Base-by-base conservation (phyloP, 208 protist genomes). In the Acanthamoeba castellanii region DNA sequence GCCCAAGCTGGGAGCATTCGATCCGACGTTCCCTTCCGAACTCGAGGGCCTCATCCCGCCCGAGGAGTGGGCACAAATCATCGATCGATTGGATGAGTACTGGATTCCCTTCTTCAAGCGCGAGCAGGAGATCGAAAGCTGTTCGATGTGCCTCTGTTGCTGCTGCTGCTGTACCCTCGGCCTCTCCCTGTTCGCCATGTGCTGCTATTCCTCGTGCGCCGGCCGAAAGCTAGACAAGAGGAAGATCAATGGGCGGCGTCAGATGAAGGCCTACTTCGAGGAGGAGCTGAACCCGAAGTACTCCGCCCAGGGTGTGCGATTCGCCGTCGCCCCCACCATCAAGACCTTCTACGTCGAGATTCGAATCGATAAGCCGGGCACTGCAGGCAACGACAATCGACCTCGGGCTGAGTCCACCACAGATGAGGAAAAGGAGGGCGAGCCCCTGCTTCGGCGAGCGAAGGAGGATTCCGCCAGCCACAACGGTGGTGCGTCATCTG, bases 301-400 rank as follows among this genome's bases (percentile, higher is more conserved):
- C 45, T 9, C 59, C 87, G 37, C 22, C 55, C n/a, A 7, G 34
- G 87, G 87, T 6, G 61, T 92, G 25, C 57, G 47, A 68, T 92
- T 92, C 20, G 57, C 66, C 2, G 87, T 92, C 1, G 68, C 87
- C 3, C 87, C 87, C 5, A 92, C 87, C 42, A 57, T 78, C 20
- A 70, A 78, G 64, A 92, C 57, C 27, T 92, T 92, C 47, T 92
- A 92, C 61, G 61, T 92, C 22, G 87, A 92, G 66, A 92, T 92
- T 32, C 14, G 87, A 52, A 20, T 88, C 20, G 52, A 57, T 50
- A 64, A 88, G 81, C 72, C 72, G 8, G 72, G 72, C 37, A 22
- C 22, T 11, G 61, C 61, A 25, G 66, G 66, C 11, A 25, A 37
- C 16, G 50, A 47, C 42, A 42, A 76, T 14, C 32, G 72, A 82